These are phyloP conservation scores for Aureobasidium sp. DNA, from an alignment of 2,329 filamentous ascomycete genomes.

Conservation along the genomic window DNA sequence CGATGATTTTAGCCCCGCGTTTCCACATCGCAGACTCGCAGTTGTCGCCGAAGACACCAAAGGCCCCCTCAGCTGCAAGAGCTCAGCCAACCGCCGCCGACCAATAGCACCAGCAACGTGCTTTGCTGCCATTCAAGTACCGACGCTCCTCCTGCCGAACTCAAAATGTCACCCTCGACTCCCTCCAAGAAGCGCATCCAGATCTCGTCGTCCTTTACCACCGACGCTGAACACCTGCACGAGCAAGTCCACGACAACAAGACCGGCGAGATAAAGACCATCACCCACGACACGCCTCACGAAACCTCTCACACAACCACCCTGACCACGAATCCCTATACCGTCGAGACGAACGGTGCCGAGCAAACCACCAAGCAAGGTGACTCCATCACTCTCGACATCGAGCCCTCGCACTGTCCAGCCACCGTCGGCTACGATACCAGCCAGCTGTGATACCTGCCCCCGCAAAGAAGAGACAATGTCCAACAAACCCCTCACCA, in stretches of 20 bases:
- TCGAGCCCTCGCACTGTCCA: slow-evolving; percentile 17
- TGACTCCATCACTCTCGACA: not conserved
- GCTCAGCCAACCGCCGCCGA: not conserved
- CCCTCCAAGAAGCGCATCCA: slow-evolving; percentile 12
- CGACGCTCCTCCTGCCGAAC: not conserved
- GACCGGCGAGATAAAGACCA: slow-evolving; percentile 27
- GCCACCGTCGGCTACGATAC: slow-evolving; percentile 23
- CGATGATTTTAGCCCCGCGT: not conserved
- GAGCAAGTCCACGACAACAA: slow-evolving; percentile 30
- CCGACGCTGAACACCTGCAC: slow-evolving; percentile 28
- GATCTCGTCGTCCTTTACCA: slow-evolving; percentile 10
- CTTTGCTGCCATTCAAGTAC: not conserved
- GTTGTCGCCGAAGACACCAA: not conserved
- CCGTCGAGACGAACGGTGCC: slow-evolving; percentile 23
- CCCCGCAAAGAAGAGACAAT: not conserved
- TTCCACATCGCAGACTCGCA: not conserved
- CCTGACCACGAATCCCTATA: slow-evolving; percentile 29
- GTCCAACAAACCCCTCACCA: slow-evolving; percentile 39
- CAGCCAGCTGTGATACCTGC: slow-evolving; percentile 20
- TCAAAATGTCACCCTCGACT: slow-evolving; percentile 4
- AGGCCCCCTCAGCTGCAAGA: not conserved
- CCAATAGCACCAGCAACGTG: slow-evolving; percentile 1
- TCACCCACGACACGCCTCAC: slow-evolving; percentile 29
- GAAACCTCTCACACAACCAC: slow-evolving; percentile 24
- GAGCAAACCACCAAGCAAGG: slow-evolving; percentile 22